Conservation (phyloP, 2,329 filamentous ascomycete species). For the Ophiostoma quercus region DNA sequence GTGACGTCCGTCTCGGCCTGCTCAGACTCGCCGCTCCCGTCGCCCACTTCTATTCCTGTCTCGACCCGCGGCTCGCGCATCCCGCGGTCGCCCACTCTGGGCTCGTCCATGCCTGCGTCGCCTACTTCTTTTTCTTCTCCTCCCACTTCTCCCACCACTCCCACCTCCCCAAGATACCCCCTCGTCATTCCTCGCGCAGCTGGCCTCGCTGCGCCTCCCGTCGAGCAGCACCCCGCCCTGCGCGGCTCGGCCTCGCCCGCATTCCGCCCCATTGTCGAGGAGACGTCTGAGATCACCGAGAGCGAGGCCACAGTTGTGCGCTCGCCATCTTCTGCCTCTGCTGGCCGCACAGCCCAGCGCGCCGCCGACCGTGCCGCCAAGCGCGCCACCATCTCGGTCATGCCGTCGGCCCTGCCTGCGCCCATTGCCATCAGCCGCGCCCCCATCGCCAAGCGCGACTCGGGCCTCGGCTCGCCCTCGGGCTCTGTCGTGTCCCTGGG, state of each 20-base stretch:
- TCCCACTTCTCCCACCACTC: not conserved
- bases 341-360: not conserved
- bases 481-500: not conserved
- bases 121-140: not conserved
- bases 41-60: not conserved
- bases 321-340: not conserved
- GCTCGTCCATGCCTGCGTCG: not conserved
- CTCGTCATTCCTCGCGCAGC: constrained; percentile 37
- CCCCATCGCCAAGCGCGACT: not conserved
- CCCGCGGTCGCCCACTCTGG: constrained; percentile 2
- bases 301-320: constrained; percentile 13
- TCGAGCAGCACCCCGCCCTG: constrained; percentile 51
- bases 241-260: constrained; percentile 36
- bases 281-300: constrained; percentile 33
- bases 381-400: not conserved
- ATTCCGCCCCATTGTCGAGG: constrained; percentile 31
- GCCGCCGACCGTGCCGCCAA: not conserved
- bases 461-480: not conserved
- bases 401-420: not conserved
- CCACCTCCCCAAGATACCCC: constrained; percentile 21
- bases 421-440: not conserved
- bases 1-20: not conserved
- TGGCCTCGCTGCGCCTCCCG: constrained; percentile 38
- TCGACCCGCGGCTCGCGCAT: not conserved
- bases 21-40: not conserved